Conservation (phyloP, 371 early-diverging fungal genomes). For the Basidiobolus meristosporus region DNA sequence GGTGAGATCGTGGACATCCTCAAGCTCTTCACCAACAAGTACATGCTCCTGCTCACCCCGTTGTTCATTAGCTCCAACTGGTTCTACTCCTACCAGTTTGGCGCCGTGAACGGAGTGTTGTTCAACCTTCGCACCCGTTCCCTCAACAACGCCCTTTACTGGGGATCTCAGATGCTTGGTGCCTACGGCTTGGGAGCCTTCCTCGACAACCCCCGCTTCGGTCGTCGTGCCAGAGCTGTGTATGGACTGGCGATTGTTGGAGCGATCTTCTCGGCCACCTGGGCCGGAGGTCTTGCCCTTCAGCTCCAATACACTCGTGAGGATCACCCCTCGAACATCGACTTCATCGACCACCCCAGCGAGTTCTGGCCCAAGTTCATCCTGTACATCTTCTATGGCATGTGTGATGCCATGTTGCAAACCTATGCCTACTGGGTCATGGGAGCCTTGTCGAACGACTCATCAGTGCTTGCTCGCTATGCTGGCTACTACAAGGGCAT, state of each 20-base stretch:
- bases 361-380: slow-evolving; percentile 36
- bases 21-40: slow-evolving; percentile 40
- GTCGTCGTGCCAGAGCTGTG: slow-evolving; percentile 26
- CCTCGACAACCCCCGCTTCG: slow-evolving; percentile 20
- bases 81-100: too few relatives aligned
- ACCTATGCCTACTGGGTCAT: slow-evolving; percentile 38
- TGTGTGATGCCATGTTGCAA: slow-evolving; percentile 49
- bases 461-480: slow-evolving; percentile 38
- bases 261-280: slow-evolving; percentile 24
- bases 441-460: slow-evolving; percentile 54
- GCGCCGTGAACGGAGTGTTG: slow-evolving; percentile 20
- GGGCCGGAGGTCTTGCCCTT: slow-evolving; percentile 36
- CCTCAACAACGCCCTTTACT: slow-evolving; percentile 47
- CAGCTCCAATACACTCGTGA: slow-evolving; percentile 22
- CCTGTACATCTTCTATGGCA: slow-evolving; percentile 42
- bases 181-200: slow-evolving; percentile 25
- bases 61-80: too few relatives aligned
- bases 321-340: slow-evolving; percentile 7
- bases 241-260: slow-evolving; percentile 20
- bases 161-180: slow-evolving; percentile 45
- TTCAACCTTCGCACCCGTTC: slow-evolving; percentile 36
- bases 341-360: slow-evolving; percentile 14
- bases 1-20: slow-evolving; percentile 31
- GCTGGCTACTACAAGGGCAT: slow-evolving; percentile 29
- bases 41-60: too few relatives aligned